Percentiles rank a stretch among this genome's conserved stretches.
These are phyloP conservation scores for Calvatia gigantea DNA, from an alignment of 768 basidiomycete genomes.

Conservation along the genomic window DNA sequence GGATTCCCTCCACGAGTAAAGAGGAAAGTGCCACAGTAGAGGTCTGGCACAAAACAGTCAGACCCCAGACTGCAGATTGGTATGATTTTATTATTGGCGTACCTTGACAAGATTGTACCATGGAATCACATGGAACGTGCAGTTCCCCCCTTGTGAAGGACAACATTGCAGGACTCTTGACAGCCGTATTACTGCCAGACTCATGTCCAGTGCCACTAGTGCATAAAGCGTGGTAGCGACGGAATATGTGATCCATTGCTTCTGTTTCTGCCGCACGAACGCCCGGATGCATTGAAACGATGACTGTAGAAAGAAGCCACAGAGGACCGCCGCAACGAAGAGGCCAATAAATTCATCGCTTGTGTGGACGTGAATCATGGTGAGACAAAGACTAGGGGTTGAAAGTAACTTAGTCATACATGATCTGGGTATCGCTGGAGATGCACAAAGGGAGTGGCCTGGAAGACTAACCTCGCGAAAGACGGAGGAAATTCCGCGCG, in stretches of 20 bases:
- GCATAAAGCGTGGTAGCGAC: background rate
- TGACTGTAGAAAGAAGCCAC: background rate
- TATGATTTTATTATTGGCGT: background rate
- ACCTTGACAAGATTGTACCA: background rate
- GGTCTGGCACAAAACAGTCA: background rate
- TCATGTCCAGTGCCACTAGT: background rate
- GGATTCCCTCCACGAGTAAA: background rate
- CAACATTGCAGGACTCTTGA: background rate
- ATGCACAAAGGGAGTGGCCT: too few relatives aligned
- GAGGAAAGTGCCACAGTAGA: background rate
- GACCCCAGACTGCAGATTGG: background rate
- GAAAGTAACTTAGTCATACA: background rate
- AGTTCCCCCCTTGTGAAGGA: background rate
- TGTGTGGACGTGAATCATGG: background rate
- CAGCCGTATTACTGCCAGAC: background rate
- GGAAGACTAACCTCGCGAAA: background rate
- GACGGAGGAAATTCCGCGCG: background rate
- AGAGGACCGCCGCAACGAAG: background rate
- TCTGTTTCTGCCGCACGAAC: background rate
- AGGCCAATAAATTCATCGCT: conserved; percentile 5
- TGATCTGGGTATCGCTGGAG: too few relatives aligned
- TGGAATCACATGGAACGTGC: background rate
- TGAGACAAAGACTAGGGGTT: background rate
- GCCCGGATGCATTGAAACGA: background rate
- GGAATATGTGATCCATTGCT: background rate